Percentiles rank a stretch among this genome's conserved stretches.
These are phyloP conservation scores for Pseudozyma sp. DNA, from an alignment of 1,284 basidiomycete genomes.

Conservation along the genomic window DNA sequence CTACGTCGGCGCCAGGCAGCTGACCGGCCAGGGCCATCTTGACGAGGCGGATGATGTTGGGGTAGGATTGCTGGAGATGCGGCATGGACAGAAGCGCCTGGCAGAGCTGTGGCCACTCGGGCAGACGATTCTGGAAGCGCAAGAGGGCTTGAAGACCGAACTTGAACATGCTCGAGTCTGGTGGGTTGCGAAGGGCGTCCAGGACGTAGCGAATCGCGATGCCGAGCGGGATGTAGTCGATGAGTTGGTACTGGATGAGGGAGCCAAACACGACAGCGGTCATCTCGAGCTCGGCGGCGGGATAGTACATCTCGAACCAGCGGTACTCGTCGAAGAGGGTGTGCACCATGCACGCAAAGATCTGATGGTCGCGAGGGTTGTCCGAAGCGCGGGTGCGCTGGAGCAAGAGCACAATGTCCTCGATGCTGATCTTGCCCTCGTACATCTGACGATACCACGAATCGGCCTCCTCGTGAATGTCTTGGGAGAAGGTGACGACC, in stretches of 20 bases:
- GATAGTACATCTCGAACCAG: slow-evolving; percentile 94
- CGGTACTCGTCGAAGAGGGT: slow-evolving; percentile 99
- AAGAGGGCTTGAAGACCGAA: slow-evolving; percentile 93
- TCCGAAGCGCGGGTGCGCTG: slow-evolving; percentile 85
- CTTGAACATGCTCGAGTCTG: slow-evolving; percentile 92
- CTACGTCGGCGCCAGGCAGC: slow-evolving; percentile 31
- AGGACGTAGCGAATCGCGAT: slow-evolving; percentile 97
- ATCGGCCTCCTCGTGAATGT: slow-evolving; percentile 88
- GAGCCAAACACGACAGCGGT: slow-evolving; percentile 97
- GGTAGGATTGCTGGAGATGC: slow-evolving; percentile 85
- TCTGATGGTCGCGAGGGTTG: slow-evolving; percentile 88
- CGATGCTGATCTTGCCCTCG: slow-evolving; percentile 87
- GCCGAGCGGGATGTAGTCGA: slow-evolving; percentile 93
- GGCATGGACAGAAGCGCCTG: slow-evolving; percentile 88
- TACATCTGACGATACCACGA: slow-evolving; percentile 98
- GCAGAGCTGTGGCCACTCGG: slow-evolving; percentile 94
- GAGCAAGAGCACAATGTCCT: slow-evolving; percentile 89
- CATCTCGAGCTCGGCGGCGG: slow-evolving; percentile 91
- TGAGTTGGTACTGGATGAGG: slow-evolving; percentile 90
- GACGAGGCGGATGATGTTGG: slow-evolving; percentile 76
- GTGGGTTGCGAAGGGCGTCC: slow-evolving; percentile 81
- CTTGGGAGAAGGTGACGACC: slow-evolving; percentile 86
- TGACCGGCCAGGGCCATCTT: slow-evolving; percentile 54
- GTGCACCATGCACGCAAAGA: slow-evolving; percentile 98
- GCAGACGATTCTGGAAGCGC: slow-evolving; percentile 86